Evolutionary conservation across 768 basidiomycete genomes (phyloP).

Genomic region (Lactarius sp.): DNA sequence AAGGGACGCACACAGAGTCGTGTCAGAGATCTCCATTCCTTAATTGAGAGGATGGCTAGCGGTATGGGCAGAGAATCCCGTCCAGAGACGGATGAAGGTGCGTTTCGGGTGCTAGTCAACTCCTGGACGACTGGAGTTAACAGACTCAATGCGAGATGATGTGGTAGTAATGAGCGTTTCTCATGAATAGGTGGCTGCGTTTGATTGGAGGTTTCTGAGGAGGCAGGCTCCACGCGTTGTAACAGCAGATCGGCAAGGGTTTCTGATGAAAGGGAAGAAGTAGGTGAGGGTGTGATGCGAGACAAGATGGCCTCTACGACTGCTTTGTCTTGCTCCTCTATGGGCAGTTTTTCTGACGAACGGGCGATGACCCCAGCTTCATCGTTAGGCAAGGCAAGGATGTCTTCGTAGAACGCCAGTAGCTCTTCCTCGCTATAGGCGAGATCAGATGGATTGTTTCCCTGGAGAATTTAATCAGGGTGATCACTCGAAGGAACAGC

Average conservation of each 20-base stretch:
- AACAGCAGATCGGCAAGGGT: slow-evolving; percentile 12
- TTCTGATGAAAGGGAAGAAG: background rate
- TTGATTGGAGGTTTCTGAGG: background rate
- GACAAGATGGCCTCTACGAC: slow-evolving; percentile 35
- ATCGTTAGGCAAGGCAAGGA: slow-evolving; percentile 32
- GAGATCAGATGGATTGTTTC: background rate
- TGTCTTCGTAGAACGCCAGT: slow-evolving; percentile 38
- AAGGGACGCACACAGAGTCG: slow-evolving; percentile 46
- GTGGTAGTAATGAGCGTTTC: background rate
- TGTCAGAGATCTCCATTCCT: slow-evolving; percentile 47
- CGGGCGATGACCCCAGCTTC: slow-evolving; percentile 13
- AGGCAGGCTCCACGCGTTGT: background rate
- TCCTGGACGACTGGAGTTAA: slow-evolving; percentile 2
- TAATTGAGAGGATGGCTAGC: slow-evolving; percentile 39
- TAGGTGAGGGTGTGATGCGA: slow-evolving; percentile 1
- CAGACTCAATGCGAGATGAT: background rate
- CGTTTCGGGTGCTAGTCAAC: background rate
- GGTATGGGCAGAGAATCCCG: background rate
- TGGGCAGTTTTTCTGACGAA: slow-evolving; percentile 9
- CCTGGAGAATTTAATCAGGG: background rate
- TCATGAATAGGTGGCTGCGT: background rate
- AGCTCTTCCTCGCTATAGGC: slow-evolving; percentile 37
- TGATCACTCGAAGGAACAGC: background rate
- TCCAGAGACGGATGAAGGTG: background rate
- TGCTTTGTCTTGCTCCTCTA: slow-evolving; percentile 15